These are phyloP conservation scores for Aureobasidium subglaciale DNA, from an alignment of 2,329 filamentous ascomycete genomes.

Conservation along the genomic window DNA sequence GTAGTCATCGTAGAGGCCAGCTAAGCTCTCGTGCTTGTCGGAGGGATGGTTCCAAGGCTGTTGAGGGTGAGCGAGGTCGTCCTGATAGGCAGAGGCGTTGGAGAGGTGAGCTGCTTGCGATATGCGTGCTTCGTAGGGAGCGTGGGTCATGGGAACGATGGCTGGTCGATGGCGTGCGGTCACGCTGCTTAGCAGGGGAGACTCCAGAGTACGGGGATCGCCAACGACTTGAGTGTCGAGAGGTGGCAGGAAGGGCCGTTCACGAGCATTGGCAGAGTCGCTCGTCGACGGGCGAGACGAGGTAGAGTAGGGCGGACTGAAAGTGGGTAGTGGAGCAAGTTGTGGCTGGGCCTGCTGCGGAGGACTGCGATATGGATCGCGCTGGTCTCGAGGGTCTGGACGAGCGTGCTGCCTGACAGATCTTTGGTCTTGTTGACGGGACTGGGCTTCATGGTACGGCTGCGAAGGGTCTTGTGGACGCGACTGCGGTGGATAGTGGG, in stretches of 20 bases:
- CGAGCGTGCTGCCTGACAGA: not conserved
- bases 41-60: slow-evolving; percentile 1
- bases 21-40: slow-evolving; percentile 36
- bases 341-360: not conserved
- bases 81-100: slow-evolving; percentile 5
- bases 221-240: not conserved
- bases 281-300: slow-evolving; percentile 8
- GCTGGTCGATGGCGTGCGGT: slow-evolving; percentile 6
- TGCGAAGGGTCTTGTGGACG: not conserved
- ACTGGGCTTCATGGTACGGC: not conserved
- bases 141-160: not conserved
- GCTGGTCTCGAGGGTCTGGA: not conserved
- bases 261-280: not conserved
- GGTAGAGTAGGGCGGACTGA: not conserved
- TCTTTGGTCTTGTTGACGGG: not conserved
- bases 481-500: no score
- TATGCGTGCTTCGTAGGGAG: slow-evolving; percentile 9
- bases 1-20: slow-evolving; percentile 46
- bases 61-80: slow-evolving; percentile 1
- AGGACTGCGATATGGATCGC: not conserved
- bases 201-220: not conserved
- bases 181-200: not conserved
- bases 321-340: not conserved
- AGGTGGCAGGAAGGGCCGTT: not conserved
- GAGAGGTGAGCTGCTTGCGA: slow-evolving; percentile 9